Conservation (phyloP, 805 yeast species). For the Starmerella roubikii region DNA sequence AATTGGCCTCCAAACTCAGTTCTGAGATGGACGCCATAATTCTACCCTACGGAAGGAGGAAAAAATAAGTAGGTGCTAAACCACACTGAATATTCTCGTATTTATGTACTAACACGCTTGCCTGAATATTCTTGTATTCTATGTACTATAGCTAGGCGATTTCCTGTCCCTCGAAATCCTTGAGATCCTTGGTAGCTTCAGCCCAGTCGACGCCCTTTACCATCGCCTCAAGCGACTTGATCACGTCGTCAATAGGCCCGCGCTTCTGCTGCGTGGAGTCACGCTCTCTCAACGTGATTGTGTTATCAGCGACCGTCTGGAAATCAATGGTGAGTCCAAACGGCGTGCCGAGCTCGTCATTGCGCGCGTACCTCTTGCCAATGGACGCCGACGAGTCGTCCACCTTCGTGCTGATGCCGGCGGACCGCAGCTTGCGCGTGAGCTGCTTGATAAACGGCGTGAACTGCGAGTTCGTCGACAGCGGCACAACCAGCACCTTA, state of each 20-base stretch:
- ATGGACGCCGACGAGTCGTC: conserved; percentile 96
- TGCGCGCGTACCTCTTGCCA: conserved; percentile 96
- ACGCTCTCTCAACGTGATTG: conserved; percentile 93
- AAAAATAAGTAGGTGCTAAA: no score
- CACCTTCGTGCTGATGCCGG: conserved; percentile 84
- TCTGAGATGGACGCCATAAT: conserved; percentile 18
- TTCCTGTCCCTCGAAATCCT: conserved; percentile 59
- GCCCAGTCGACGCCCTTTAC: conserved; percentile 70
- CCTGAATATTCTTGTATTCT: no score
- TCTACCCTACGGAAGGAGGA: neutral
- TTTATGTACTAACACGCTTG: no score
- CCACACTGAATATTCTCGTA: no score
- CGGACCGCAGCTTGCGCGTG: conserved; percentile 55
- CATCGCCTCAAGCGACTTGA: conserved; percentile 56
- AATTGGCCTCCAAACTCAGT: conserved; percentile 36
- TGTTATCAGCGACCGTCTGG: conserved; percentile 73
- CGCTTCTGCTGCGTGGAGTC: conserved; percentile 94
- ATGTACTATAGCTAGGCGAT: no score
- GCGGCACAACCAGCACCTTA: conserved; percentile 87
- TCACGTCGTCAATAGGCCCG: conserved; percentile 64
- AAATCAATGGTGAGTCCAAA: conserved; percentile 96
- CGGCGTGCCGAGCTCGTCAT: conserved; percentile 97
- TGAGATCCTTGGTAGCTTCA: conserved; percentile 63
- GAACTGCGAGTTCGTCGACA: conserved; percentile 70
- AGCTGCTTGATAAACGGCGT: conserved; percentile 61